A percentile compares a stretch with the other conserved stretches of the same genome.
phyloP scores from a whole-genome alignment of 2,329 filamentous ascomycete species.

The Cladobotryum protrusum region DNA sequence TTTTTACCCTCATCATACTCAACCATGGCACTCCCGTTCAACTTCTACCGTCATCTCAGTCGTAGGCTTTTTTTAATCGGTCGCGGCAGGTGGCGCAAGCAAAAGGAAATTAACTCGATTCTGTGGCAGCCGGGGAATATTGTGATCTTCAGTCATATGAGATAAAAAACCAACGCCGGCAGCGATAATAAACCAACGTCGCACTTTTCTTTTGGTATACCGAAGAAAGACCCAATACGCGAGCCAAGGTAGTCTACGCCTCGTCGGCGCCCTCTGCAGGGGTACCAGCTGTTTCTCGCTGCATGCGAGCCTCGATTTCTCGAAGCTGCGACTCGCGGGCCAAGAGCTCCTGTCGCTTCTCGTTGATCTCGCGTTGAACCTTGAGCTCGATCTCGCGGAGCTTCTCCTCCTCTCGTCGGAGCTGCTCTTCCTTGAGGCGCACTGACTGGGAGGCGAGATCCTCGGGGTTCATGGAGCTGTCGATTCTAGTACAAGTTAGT shows the following conservation, averaged over 20 bases:
- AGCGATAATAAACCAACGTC: constrained; percentile 41
- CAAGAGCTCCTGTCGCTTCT: constrained; percentile 97
- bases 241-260: constrained; percentile 34
- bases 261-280: constrained; percentile 49
- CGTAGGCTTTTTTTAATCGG: constrained; percentile 18
- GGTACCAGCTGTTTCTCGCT: constrained; percentile 64
- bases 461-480: constrained; percentile 86
- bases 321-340: constrained; percentile 97
- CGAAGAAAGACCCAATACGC: constrained; percentile 26
- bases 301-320: constrained; percentile 97
- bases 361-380: constrained; percentile 99
- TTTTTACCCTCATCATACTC: constrained; percentile 9
- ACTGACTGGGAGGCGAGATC: constrained; percentile 95
- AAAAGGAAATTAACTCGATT: constrained; percentile 30
- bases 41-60: constrained; percentile 27
- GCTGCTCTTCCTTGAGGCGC: constrained; percentile 98
- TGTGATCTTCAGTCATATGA: constrained; percentile 35
- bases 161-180: constrained; percentile 44
- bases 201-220: constrained; percentile 29
- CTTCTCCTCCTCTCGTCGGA: constrained; percentile 99
- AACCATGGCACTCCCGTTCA: constrained; percentile 16
- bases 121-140: constrained; percentile 37
- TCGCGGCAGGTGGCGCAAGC: constrained; percentile 21
- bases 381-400: constrained; percentile 98
- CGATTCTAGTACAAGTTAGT: constrained; percentile 48